phyloP scores from a whole-genome alignment of 1,284 basidiomycete genomes.

The Phenoliferia sp. region DNA sequence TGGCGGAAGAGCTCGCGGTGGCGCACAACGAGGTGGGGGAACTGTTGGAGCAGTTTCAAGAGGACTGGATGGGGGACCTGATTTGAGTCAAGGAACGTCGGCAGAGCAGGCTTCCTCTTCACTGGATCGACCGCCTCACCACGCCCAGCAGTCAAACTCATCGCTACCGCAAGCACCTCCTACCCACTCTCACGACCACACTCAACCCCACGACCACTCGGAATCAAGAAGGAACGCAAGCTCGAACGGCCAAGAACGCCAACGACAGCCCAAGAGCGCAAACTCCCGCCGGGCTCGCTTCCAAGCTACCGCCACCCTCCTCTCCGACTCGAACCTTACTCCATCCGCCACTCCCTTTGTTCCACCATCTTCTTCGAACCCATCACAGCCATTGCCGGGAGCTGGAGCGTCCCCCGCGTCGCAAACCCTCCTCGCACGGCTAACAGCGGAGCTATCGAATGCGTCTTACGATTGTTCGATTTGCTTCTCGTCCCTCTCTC shows the following conservation, averaged over 20 bases:
- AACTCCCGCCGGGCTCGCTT: conserved; percentile 1
- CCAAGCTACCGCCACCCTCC: not conserved
- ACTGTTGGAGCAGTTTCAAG: not conserved
- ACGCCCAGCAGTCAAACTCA: not conserved
- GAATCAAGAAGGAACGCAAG: not conserved
- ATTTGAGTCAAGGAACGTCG: not conserved
- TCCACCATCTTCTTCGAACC: not conserved
- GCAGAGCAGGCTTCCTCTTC: not conserved
- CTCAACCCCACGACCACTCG: not conserved
- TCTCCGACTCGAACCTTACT: not conserved
- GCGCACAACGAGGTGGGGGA: not conserved
- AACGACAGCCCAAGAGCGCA: not conserved
- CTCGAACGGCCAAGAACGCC: not conserved
- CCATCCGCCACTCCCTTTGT: not conserved
- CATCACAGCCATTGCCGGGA: not conserved
- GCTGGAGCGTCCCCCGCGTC: conserved; percentile 21
- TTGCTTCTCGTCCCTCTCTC: conserved; percentile 67
- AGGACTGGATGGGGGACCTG: not conserved
- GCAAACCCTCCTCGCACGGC: conserved; percentile 31
- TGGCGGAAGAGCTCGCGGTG: not conserved
- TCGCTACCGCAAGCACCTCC: too few species aligned
- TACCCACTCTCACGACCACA: not conserved
- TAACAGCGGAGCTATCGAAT: conserved; percentile 30
- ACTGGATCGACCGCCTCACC: not conserved
- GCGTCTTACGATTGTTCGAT: conserved; percentile 61